Conservation (phyloP, 2,329 filamentous ascomycete genomes). For the Fusarium sp. region DNA sequence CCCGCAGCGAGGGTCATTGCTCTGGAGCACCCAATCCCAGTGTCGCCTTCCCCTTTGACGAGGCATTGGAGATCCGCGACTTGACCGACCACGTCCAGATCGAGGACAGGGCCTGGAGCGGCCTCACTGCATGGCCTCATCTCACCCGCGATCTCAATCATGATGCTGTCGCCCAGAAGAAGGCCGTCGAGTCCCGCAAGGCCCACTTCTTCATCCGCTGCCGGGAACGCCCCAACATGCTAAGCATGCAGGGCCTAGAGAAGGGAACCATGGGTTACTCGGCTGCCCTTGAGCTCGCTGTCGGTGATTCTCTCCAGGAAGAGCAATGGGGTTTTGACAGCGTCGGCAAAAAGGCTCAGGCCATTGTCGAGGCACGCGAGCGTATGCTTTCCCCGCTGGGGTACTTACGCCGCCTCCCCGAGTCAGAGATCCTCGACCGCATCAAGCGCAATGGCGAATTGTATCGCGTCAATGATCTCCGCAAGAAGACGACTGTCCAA, state of each 20-base stretch:
- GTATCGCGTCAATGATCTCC: slow-evolving; percentile 65
- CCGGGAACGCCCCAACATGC: slow-evolving; percentile 76
- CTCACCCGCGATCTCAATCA: slow-evolving; percentile 64
- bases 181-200: slow-evolving; percentile 58
- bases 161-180: slow-evolving; percentile 57
- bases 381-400: slow-evolving; percentile 65
- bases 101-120: slow-evolving; percentile 72
- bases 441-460: slow-evolving; percentile 67
- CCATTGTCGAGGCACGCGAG: slow-evolving; percentile 69
- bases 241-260: slow-evolving; percentile 78
- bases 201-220: slow-evolving; percentile 71
- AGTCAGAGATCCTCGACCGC: slow-evolving; percentile 69
- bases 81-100: slow-evolving; percentile 74
- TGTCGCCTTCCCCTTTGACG: slow-evolving; percentile 76
- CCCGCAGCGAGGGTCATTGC: slow-evolving; percentile 69
- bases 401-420: slow-evolving; percentile 67
- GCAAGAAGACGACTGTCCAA: slow-evolving; percentile 64
- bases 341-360: slow-evolving; percentile 65
- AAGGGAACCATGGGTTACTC: slow-evolving; percentile 78
- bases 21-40: slow-evolving; percentile 71
- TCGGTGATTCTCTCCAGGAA: slow-evolving; percentile 73
- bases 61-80: slow-evolving; percentile 70
- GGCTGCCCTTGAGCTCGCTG: slow-evolving; percentile 74
- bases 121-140: slow-evolving; percentile 72
- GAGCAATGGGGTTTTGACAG: slow-evolving; percentile 71